phyloP scores from a whole-genome alignment of 148 eudicot species.

The Rhododendron henanense region DNA sequence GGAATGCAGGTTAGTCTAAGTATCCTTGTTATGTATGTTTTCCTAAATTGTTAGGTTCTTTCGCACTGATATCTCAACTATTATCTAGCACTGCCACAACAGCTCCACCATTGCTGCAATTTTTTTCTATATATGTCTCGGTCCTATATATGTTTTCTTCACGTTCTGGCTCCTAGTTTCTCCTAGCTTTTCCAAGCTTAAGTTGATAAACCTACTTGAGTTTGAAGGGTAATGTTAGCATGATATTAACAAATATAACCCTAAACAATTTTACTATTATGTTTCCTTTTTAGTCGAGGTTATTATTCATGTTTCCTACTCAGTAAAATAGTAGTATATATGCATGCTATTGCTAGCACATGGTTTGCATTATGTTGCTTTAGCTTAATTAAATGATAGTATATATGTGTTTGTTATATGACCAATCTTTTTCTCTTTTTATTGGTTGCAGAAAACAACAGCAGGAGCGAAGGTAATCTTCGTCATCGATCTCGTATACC shows the following conservation, averaged over 20 bases:
- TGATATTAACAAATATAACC: no score
- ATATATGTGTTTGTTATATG: neutral
- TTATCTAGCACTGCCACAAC: no score
- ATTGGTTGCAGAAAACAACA: slow-evolving; percentile 50
- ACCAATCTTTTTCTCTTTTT: neutral
- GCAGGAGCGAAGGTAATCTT: slow-evolving; percentile 70
- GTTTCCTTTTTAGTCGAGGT: no score
- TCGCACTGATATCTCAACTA: no score
- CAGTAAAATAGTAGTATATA: neutral
- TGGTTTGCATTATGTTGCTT: slow-evolving; percentile 1
- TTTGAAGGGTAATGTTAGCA: neutral
- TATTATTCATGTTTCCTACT: neutral
- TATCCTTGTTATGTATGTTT: neutral
- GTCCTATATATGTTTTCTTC: no score
- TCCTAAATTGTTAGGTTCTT: neutral
- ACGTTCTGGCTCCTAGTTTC: no score
- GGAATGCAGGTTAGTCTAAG: slow-evolving; percentile 68
- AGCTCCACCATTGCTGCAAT: no score
- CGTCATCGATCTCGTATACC: slow-evolving; percentile 81
- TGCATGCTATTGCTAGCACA: neutral
- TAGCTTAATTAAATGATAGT: neutral
- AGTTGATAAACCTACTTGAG: no score
- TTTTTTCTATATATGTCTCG: no score
- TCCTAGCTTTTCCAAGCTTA: no score
- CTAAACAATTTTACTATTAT: no score